phyloP scores from a whole-genome alignment of 140 eudicot species.

The Ambrosia hybrid region DNA sequence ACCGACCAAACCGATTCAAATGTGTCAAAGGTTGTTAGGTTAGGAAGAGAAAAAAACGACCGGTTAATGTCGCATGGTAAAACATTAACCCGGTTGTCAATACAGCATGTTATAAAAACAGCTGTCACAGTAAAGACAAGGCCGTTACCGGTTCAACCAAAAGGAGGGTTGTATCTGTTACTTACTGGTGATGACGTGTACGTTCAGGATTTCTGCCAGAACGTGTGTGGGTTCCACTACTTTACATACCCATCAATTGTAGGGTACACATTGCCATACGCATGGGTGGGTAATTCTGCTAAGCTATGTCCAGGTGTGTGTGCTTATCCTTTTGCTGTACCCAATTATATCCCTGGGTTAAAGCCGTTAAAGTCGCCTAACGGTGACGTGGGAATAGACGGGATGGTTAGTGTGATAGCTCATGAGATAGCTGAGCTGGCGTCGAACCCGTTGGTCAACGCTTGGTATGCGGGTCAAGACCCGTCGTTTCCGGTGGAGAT shows the following conservation, averaged over 20 bases:
- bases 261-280: constrained; percentile 95
- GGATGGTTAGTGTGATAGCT: constrained; percentile 90
- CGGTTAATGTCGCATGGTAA: constrained; percentile 81
- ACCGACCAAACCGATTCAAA: constrained; percentile 85
- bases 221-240: constrained; percentile 91
- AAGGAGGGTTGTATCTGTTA: constrained; percentile 65
- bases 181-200: constrained; percentile 78
- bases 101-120: constrained; percentile 71
- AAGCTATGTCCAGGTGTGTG: constrained; percentile 83
- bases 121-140: constrained; percentile 68
- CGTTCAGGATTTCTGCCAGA: constrained; percentile 79
- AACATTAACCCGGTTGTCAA: constrained; percentile 67
- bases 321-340: constrained; percentile 91
- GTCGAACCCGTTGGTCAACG: constrained; percentile 82
- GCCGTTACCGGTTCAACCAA: constrained; percentile 77
- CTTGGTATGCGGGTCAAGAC: constrained; percentile 96
- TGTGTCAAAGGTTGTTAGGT: constrained; percentile 56
- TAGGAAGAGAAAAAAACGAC: constrained; percentile 75
- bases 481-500: constrained; percentile 84
- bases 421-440: constrained; percentile 89
- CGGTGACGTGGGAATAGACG: constrained; percentile 79
- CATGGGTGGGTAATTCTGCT: constrained; percentile 89
- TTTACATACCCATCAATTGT: constrained; percentile 89
- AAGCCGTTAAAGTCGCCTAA: constrained; percentile 75
- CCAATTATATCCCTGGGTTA: constrained; percentile 61